Base-by-base conservation (phyloP, 768 basidiomycete species). In the Dentipellis fragilis region DNA sequence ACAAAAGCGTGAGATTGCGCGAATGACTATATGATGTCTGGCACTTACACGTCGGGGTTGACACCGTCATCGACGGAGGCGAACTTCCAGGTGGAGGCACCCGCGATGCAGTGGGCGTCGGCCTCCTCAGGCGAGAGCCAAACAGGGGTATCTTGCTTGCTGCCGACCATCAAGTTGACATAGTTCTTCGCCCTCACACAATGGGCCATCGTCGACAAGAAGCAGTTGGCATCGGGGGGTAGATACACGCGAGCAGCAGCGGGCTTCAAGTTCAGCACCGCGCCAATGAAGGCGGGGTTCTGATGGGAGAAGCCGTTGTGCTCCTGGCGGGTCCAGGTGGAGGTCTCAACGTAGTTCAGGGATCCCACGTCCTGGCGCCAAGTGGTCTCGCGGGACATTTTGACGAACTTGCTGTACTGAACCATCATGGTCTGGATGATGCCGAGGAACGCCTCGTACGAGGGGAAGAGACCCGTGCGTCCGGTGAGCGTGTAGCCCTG, bases 401-500 rank as follows among this genome's bases (percentile, higher is more conserved):
- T 93, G 51, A 78, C 68, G 69, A 94, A 94, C 69, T 94, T 94
- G 72, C 82, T 76, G 67, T 93, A 93, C 64, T 89, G 88, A 3
- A 87, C 85, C 80, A 87, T 84, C 90, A 93, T 92, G 16, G 90
- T 93, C 54, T 87, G 84, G 23, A 93, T 69, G 67, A 93, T 93
- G 46, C 90, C 90, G 46, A 93, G 73, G 79, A 95, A 96, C 0
- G 89, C 86, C 66, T 95, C 93, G 67, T 95, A 93, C 29, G 83
- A 85, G 1, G 93, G 91, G 80, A 95, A 91, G 36, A 94, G 73
- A 11, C 81, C 91, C 0, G 85, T 87, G 40, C 85, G 76, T 9
- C 93, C 93, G 0, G 93, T 94, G 48, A 96, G 79, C 6, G 90
- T 92, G 69, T 94, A 94, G 2, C 93, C 92, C 69, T 96, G 89